phyloP scores from a whole-genome alignment of 768 basidiomycete species.

The Hypholoma fasciculare region DNA sequence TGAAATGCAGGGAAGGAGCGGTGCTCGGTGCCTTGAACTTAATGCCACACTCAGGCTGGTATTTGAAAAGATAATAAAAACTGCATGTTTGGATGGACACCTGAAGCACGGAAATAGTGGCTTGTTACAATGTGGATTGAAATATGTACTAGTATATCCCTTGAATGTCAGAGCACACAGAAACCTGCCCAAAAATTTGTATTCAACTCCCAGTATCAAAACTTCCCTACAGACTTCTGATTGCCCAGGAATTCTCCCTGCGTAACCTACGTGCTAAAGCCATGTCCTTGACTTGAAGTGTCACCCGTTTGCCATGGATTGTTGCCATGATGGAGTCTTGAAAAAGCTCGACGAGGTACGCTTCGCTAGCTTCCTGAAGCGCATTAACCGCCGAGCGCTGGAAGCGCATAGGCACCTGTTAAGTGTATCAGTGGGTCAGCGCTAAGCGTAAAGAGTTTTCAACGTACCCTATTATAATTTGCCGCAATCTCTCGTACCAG shows the following conservation, averaged over 20 bases:
- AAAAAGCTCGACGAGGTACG: constrained; percentile 12
- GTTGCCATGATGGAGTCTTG: constrained; percentile 12
- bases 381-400: constrained; percentile 6
- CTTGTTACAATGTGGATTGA: no score
- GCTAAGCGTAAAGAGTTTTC: not conserved
- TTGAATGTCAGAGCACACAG: no score
- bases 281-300: constrained; percentile 10
- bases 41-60: no score
- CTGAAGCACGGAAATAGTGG: no score
- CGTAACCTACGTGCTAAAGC: constrained; percentile 7
- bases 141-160: no score
- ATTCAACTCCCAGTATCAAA: no score
- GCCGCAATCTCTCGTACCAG: constrained; percentile 14
- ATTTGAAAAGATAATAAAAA: no score
- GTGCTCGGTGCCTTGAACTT: no score
- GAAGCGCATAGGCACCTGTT: constrained; percentile 5
- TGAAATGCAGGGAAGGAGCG: no score
- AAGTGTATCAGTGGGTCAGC: not conserved
- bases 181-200: no score
- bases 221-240: no score
- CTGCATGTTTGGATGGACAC: no score
- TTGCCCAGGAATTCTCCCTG: constrained; percentile 2
- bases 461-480: not conserved
- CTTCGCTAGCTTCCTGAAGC: constrained; percentile 16
- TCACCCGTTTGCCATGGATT: constrained; percentile 15